Percentiles rank a stretch among this genome's conserved stretches.
phyloP scores from a whole-genome alignment of 2,329 filamentous ascomycete species.

The Diplodia sapinea region DNA sequence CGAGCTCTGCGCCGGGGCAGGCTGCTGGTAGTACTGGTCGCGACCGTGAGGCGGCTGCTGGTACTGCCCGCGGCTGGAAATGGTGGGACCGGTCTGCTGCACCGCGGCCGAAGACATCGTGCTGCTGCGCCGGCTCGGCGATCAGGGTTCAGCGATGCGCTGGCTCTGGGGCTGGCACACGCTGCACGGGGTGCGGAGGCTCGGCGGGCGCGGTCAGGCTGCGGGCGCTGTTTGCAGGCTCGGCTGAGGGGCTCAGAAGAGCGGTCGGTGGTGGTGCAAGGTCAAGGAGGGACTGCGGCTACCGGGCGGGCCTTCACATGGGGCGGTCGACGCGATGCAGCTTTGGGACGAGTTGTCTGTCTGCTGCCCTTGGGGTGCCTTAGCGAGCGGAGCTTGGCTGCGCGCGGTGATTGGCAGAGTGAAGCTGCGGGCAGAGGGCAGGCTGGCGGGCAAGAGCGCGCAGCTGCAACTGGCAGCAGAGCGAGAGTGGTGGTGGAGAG shows the following conservation, averaged over 20 bases:
- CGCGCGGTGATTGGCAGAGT: slow-evolving; percentile 26
- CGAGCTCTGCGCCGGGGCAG: slow-evolving; percentile 37
- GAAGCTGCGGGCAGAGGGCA: slow-evolving; percentile 14
- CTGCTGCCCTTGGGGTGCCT: slow-evolving; percentile 27
- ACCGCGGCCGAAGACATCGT: slow-evolving; percentile 49
- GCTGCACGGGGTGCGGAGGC: slow-evolving; percentile 26
- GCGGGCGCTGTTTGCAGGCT: slow-evolving; percentile 7
- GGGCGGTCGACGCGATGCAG: slow-evolving; percentile 26
- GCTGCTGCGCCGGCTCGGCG: slow-evolving; percentile 28
- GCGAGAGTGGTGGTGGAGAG: slow-evolving; percentile 26
- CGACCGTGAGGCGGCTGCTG: slow-evolving; percentile 37
- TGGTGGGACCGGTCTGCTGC: slow-evolving; percentile 39
- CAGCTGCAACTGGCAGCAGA: slow-evolving; percentile 25
- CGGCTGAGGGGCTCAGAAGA: slow-evolving; percentile 13
- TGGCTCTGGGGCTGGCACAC: slow-evolving; percentile 16
- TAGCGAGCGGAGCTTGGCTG: slow-evolving; percentile 31
- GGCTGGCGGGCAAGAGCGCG: slow-evolving; percentile 11
- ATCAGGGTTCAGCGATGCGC: slow-evolving; percentile 30
- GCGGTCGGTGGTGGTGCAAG: slow-evolving; percentile 29
- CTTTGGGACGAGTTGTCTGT: slow-evolving; percentile 24
- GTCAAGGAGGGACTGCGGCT: slow-evolving; percentile 24
- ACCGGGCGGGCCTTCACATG: slow-evolving; percentile 30
- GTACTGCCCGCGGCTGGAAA: slow-evolving; percentile 39
- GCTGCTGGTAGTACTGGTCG: slow-evolving; percentile 37
- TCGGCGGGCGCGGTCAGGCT: slow-evolving; percentile 25